Conservation (phyloP, 1,284 basidiomycete genomes). For the Naganishia albida region DNA sequence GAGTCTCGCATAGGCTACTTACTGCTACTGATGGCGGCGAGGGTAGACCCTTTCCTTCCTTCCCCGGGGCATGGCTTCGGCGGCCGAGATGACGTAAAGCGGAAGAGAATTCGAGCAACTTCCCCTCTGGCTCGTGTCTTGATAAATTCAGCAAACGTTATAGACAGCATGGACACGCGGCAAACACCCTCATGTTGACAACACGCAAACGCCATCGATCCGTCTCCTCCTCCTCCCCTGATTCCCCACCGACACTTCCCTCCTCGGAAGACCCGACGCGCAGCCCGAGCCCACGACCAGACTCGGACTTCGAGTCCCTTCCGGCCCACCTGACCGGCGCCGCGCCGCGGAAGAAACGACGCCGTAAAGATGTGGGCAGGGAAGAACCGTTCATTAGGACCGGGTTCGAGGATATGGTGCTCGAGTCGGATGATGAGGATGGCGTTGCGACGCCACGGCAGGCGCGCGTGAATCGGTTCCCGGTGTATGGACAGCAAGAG, state of each 20-base stretch:
- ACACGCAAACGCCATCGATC: conserved; percentile 20
- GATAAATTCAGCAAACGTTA: not conserved
- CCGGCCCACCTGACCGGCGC: conserved; percentile 14
- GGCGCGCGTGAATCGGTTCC: not conserved
- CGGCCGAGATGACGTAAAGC: conserved; percentile 23
- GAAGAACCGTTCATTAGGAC: conserved; percentile 18
- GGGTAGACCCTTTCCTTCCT: too few relatives aligned
- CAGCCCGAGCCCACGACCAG: not conserved
- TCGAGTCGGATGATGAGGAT: conserved; percentile 10
- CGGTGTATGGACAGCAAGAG: conserved; percentile 7
- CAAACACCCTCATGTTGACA: not conserved
- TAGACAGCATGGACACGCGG: not conserved
- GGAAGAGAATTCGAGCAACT: conserved; percentile 25
- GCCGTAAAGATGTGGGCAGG: conserved; percentile 1
- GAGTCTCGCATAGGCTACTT: too few relatives aligned
- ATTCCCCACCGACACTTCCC: not conserved
- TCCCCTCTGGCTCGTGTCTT: not conserved
- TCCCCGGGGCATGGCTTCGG: too few relatives aligned
- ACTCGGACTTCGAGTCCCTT: conserved; percentile 24
- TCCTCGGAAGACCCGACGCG: not conserved
- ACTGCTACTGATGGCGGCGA: too few relatives aligned
- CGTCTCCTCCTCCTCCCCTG: conserved; percentile 11
- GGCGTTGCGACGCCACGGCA: not conserved
- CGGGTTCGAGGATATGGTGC: conserved; percentile 19
- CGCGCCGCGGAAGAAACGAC: conserved; percentile 18